Base-by-base conservation (phyloP, 2,329 filamentous ascomycete species). In the Aspergillus tanneri region DNA sequence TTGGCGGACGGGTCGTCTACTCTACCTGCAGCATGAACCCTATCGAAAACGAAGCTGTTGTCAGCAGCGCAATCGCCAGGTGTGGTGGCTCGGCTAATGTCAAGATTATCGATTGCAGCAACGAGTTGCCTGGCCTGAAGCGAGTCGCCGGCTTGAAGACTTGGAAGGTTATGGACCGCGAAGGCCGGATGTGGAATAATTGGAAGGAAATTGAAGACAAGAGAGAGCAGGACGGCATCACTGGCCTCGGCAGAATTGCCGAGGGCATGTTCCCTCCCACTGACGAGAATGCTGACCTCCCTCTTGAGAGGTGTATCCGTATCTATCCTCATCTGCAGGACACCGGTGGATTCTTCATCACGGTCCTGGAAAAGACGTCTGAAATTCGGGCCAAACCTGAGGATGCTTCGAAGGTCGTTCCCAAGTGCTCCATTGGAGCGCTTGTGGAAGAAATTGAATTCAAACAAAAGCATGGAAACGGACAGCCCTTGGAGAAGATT, bases 1-100 rank as follows among this genome's bases (percentile, higher is more conserved):
- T 90, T 47, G 92, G 93, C 32, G 93, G 93, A 43, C 84, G 91
- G 54, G 88, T 97, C 22, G 92, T 99, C 43, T 99, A 97, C 75
- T 97, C 92, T 3, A 99, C 93, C 16, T 99, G 93, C 79, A 96
- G 90, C 70, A 90, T 99, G 88, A 99, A 99, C 72, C 93, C 93
- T 0, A 84, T 97, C 22, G 93, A 99, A 76, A 96, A 99, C 64
- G 93, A 99, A 72, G 86, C 93, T 5, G 90, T 97, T 12, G 77
- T 99, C 51, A 84, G 88, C 1, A 86, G 87, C 21, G 93, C 93
- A 9, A 91, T 99, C 59, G 87, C 90, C 60, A 82, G 91, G 47
- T 97, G 91, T 63, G 93, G 93, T 53, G 93, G 93, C 3, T 72
- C 82, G 3, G 78, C 80, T 11, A 93, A 91, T 64, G 87, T 99